phyloP scores from a whole-genome alignment of 257 asterid genomes.

The Cruciata laevipes region DNA sequence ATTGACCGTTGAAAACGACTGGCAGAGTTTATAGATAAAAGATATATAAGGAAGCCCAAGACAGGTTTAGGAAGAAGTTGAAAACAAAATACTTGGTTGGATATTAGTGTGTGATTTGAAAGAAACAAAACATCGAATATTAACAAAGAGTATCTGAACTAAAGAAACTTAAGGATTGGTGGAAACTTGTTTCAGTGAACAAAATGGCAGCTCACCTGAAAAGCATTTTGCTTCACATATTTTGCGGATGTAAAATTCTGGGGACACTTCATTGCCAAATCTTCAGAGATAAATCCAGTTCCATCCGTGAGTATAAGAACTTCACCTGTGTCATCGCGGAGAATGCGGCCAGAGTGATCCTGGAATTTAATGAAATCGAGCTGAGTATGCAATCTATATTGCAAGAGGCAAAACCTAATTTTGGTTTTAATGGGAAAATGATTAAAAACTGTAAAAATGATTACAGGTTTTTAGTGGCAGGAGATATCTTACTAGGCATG shows the following conservation, averaged over 20 bases:
- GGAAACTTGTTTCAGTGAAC: neutral
- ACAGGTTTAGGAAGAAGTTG: neutral
- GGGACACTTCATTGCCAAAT: slow-evolving; percentile 69
- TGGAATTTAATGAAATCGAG: slow-evolving; percentile 17
- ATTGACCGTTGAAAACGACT: slow-evolving; percentile 19
- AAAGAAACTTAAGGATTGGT: neutral
- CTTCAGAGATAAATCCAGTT: slow-evolving; percentile 78
- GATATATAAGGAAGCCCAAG: neutral
- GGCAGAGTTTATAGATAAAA: slow-evolving; percentile 7
- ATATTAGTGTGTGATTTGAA: neutral
- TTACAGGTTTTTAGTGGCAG: neutral
- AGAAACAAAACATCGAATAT: neutral
- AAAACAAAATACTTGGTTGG: neutral
- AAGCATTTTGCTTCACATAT: slow-evolving; percentile 28
- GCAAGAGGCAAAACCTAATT: neutral
- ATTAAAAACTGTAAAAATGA: neutral
- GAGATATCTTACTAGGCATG: slow-evolving; percentile 43
- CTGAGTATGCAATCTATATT: neutral
- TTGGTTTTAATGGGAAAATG: neutral
- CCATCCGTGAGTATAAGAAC: slow-evolving; percentile 74
- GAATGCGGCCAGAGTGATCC: slow-evolving; percentile 42
- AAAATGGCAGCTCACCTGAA: slow-evolving; percentile 32
- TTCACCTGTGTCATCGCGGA: slow-evolving; percentile 51
- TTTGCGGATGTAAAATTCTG: slow-evolving; percentile 35
- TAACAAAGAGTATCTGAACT: neutral